Evolutionary conservation across 768 basidiomycete genomes (phyloP), one percentile per base, ranked within the genome.

Genomic region (Dentipellis fragilis): DNA sequence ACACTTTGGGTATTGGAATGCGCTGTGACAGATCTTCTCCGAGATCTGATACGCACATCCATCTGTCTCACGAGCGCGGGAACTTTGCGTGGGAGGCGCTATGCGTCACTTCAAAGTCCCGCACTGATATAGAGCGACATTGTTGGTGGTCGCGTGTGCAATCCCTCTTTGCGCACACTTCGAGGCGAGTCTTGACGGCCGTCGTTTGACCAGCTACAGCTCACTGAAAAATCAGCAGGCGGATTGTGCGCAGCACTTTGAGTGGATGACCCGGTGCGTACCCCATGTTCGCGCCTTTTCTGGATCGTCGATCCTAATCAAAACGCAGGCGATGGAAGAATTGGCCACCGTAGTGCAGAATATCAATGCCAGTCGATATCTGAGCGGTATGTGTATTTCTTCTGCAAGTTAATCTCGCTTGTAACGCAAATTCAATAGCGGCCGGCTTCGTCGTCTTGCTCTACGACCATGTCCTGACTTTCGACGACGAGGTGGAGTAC

Each of bases 391-490:
- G 48, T n/a, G 19, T 14, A 10, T 16, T 4, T 11, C 17, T 2
- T 22, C 21, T 23, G 10, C 22, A 22, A 10, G 17, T 21, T 49
- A 11, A 10, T 22, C 10, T 23, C 3, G 19, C 29, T 22, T 16
- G 12, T 49, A 21, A 49, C 48, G 2, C 48, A 10, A 22, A 22
- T 12, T 16, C n/a, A 12, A 49, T n/a, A 73, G 72, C 63, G n/a
- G 66, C 60, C 12, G 70, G 70, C 35, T 57, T 71, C 22, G 57
- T 62, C 2, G 61, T 72, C 19, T 59, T 75, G 9, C 48, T 76
- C 3, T 76, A 74, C 57, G 73, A 77, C 57, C 72, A 76, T 54
- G 19, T 72, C 17, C 57, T 76, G 22, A 68, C 73, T 4, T 65
- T 76, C 17, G 57, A 60, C 10, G 71, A 75, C 37, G 76, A 76